Evolutionary conservation across 2,329 filamentous ascomycete species (phyloP), one percentile per base, ranked within the genome.

Genomic region (Alternaria gaisen): DNA sequence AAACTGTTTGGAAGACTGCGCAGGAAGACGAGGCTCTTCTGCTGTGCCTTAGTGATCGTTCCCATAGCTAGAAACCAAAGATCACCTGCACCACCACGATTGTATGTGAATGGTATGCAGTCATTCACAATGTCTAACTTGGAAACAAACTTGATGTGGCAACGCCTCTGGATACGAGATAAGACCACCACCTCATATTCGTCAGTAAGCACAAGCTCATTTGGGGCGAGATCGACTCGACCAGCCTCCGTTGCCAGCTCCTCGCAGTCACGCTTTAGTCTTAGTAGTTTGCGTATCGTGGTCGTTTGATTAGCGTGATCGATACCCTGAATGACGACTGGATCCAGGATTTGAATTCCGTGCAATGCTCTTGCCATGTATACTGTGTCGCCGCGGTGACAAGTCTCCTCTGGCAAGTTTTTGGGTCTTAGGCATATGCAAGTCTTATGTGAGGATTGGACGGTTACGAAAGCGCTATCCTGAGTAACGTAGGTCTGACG

Each of bases 401-500:
- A 88, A 0, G 69, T 58, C 0, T 63, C 28, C 3, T 58, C 26
- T 16, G 64, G 52, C 66, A 59, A 24, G 4, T 57, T 4, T 53
- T 66, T 54, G 54, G 61, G 8, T 65, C 24, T 65, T n/a, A 63
- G 50, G 67, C 73, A 87, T 77, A 24, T 65, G 66, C 90, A 92
- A 3, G 46, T 65, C 32, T 89, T 81, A 66, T 94, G 87, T 0
- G 77, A 67, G 4, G 83, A 62, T 9, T 83, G 74, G 0, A 93
- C 76, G 0, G 86, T 87, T 0, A 87, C 78, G 81, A 91, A 94
- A 16, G 85, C 84, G 2, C 86, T 85, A 1, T 90, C 83, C 1
- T 83, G 78, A 1, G 84, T 83, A 1, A 87, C 72, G 66, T 92
- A 94, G 0, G 87, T 90, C 66, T 92, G 90, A 0, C 92, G 85